Evolutionary conservation across 176 grass and related monocot genomes (phyloP).

Genomic region (Phoenix roebelenii): DNA sequence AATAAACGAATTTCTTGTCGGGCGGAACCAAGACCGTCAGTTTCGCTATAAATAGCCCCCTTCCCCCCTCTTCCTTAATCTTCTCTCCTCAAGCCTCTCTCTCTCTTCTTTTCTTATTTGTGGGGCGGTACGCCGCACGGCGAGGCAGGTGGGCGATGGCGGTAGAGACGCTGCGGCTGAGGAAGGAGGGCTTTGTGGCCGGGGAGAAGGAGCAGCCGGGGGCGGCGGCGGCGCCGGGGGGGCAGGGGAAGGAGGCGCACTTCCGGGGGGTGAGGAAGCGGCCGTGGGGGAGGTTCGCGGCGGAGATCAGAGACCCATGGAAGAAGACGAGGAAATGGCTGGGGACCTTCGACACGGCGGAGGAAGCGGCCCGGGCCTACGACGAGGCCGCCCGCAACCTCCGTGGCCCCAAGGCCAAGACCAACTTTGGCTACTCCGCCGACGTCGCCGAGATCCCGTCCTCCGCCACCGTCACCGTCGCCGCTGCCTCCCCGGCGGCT

Average conservation of each 20-base stretch:
- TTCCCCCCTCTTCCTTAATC: not conserved
- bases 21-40: slow-evolving; percentile 9
- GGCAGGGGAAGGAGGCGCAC: not conserved
- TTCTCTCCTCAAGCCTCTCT: not conserved
- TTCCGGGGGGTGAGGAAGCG: slow-evolving; percentile 23
- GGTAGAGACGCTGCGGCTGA: too few relatives aligned
- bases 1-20: slow-evolving; percentile 16
- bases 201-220: not conserved
- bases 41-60: slow-evolving; percentile 13
- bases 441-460: not conserved
- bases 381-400: slow-evolving; percentile 21
- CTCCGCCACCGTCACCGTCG: not conserved
- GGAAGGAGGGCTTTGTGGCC: too few relatives aligned
- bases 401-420: slow-evolving; percentile 18
- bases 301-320: slow-evolving; percentile 23
- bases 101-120: not conserved
- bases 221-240: not conserved
- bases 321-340: slow-evolving; percentile 26
- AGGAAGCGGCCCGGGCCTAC: slow-evolving; percentile 24
- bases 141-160: too few relatives aligned
- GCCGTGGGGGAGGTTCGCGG: slow-evolving; percentile 23
- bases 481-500: not conserved
- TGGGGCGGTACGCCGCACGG: too few relatives aligned
- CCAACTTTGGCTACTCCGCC: slow-evolving; percentile 14
- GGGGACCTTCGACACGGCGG: slow-evolving; percentile 28